phyloP scores from a whole-genome alignment of 2,329 filamentous ascomycete genomes.

The Fusarium ramigenum region DNA sequence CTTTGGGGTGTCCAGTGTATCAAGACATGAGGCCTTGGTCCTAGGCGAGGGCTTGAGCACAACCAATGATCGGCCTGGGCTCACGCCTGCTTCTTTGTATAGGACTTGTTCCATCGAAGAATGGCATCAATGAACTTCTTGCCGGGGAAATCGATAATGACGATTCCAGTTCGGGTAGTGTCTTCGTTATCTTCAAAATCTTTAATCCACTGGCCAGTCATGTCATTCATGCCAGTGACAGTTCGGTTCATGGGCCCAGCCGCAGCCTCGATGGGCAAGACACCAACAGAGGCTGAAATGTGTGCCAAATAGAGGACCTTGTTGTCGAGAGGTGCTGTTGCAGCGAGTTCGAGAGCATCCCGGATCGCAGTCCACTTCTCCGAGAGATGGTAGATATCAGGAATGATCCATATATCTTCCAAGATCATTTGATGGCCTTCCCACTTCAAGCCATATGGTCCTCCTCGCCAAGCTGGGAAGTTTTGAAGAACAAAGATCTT shows the following conservation, averaged over 20 bases:
- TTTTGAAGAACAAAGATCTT: constrained; percentile 60
- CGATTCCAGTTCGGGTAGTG: constrained; percentile 52
- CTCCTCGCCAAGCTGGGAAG: constrained; percentile 47
- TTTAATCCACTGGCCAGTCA: constrained; percentile 56
- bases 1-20: not conserved
- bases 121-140: constrained; percentile 54
- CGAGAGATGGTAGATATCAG: constrained; percentile 53
- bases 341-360: constrained; percentile 51
- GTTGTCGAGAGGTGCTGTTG: constrained; percentile 47
- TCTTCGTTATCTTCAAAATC: constrained; percentile 41
- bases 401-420: constrained; percentile 59
- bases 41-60: constrained; percentile 1
- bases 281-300: constrained; percentile 58
- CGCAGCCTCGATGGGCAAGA: constrained; percentile 60
- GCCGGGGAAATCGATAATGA: constrained; percentile 62
- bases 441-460: constrained; percentile 57
- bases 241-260: constrained; percentile 55
- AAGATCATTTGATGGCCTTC: constrained; percentile 55
- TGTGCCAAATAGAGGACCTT: constrained; percentile 56
- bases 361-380: constrained; percentile 58
- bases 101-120: constrained; percentile 51
- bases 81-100: constrained; percentile 32
- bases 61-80: not conserved
- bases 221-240: constrained; percentile 60
- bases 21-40: not conserved